Percentiles rank a stretch among this genome's conserved stretches.
phyloP scores from a whole-genome alignment of 164 flowering plant species.

The Magnolia changhungtana region DNA sequence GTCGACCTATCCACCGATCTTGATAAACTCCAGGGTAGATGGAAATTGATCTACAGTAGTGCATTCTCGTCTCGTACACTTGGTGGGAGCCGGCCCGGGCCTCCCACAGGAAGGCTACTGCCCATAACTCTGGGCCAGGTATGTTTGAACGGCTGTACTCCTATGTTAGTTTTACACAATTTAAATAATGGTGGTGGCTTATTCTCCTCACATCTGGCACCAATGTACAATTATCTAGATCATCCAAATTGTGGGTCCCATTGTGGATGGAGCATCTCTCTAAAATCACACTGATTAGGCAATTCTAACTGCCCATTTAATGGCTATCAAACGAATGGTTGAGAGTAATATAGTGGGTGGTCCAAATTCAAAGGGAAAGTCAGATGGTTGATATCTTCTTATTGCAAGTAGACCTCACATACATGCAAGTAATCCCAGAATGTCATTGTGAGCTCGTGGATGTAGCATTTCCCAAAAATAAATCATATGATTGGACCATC shows the following conservation, averaged over 20 bases:
- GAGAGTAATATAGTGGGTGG: too few species aligned
- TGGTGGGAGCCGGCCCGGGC: slow-evolving; percentile 98
- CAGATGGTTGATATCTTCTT: too few species aligned
- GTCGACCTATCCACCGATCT: slow-evolving; percentile 68
- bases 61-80: slow-evolving; percentile 90
- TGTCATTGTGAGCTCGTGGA: not conserved
- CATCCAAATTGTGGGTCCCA: not conserved
- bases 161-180: not conserved
- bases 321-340: not conserved
- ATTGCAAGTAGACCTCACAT: too few species aligned
- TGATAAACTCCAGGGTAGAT: slow-evolving; percentile 84
- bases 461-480: not conserved
- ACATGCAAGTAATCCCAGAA: too few species aligned
- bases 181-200: not conserved
- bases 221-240: not conserved
- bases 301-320: not conserved
- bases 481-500: not conserved
- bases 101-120: slow-evolving; percentile 82
- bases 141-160: not conserved
- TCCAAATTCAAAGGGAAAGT: too few species aligned
- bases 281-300: not conserved
- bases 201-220: not conserved
- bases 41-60: slow-evolving; percentile 91
- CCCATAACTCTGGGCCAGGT: slow-evolving; percentile 97
- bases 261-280: not conserved